A percentile compares a stretch with the other conserved stretches of the same genome.
phyloP scores from a whole-genome alignment of 2,329 filamentous ascomycete genomes.

The Paraconiothyrium brasiliense region DNA sequence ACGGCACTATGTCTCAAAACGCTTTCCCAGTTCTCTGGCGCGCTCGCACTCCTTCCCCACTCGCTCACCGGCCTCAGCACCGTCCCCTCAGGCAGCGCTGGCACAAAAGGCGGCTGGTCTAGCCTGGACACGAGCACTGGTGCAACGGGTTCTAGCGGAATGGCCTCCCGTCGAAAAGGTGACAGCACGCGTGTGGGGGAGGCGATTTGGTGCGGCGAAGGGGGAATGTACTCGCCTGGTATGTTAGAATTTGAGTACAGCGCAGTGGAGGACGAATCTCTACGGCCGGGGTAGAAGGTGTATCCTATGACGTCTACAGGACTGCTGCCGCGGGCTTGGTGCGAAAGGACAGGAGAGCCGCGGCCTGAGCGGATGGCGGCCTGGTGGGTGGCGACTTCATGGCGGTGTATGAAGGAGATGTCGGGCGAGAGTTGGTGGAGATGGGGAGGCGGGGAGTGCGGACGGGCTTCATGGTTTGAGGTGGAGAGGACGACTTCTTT shows the following conservation, averaged over 20 bases:
- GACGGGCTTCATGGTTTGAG: background rate
- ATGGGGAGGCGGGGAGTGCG: conserved; percentile 11
- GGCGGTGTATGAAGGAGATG: conserved; percentile 18
- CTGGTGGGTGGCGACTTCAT: conserved; percentile 15
- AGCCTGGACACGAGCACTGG: background rate
- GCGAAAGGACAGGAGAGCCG: background rate
- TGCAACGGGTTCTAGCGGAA: background rate
- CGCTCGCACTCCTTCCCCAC: background rate
- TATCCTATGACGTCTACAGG: conserved; percentile 3
- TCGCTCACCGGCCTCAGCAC: background rate
- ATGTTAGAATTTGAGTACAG: background rate
- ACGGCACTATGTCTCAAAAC: conserved; percentile 11
- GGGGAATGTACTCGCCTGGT: conserved; percentile 1
- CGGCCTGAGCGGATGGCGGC: conserved; percentile 15
- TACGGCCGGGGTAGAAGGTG: background rate
- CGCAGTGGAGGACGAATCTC: conserved; percentile 3
- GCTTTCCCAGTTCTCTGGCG: background rate
- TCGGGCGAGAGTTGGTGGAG: conserved; percentile 30
- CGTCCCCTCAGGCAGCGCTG: conserved; percentile 5
- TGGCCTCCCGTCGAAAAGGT: background rate
- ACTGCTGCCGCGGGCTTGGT: background rate
- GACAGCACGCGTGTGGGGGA: background rate
- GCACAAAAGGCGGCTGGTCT: conserved; percentile 9
- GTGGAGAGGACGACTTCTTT: background rate
- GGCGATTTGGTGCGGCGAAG: background rate